Evolutionary conservation across 2,329 filamentous ascomycete species (phyloP), one percentile per base, ranked within the genome.

Genomic region (Penicillium corylophilum): DNA sequence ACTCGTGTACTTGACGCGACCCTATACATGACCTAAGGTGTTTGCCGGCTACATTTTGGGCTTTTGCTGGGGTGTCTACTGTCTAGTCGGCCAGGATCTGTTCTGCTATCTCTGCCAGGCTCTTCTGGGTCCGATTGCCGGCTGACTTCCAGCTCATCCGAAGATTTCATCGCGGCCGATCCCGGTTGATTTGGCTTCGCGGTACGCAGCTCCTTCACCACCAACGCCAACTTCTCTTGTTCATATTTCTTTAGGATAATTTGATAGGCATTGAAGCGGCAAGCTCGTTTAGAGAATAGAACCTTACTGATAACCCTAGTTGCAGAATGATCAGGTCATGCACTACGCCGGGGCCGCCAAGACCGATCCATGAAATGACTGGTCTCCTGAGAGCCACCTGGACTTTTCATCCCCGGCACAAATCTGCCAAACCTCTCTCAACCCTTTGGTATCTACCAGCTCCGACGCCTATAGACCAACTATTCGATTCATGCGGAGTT

Each of bases 131-230:
- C 31, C 38, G 29, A 39, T 16, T 29, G n/a, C 22, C 43, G 44
- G 44, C 44, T 47, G 47, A 41, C 24, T 40, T 48, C 39, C 46
- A 44, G 51, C 38, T 31, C 51, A 48, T 51, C 51, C 51, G 46
- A 50, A 51, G 54, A 51, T 44, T 51, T 44, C 29, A 45, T 55
- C 49, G 46, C 46, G 50, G 55, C 52, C 55, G 53, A 57, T 57
- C 53, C 52, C 49, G 55, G 51, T 29, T n/a, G 42, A 12, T 44
- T 48, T 28, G 43, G 16, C 23, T 26, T 41, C 16, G 18, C 16
- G 16, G 35, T 5, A 38, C 35, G 35, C 35, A 13, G 35, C 18
- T 35, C n/a, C 12, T 10, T 22, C 8, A 20, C 35, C 33, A 18
- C n/a, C 33, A 20, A 20, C 29, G 4, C 5, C 29, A 31, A 15